Conservation (phyloP, 2,329 filamentous ascomycete species). For the Paraphaeosphaeria sporulosa region DNA sequence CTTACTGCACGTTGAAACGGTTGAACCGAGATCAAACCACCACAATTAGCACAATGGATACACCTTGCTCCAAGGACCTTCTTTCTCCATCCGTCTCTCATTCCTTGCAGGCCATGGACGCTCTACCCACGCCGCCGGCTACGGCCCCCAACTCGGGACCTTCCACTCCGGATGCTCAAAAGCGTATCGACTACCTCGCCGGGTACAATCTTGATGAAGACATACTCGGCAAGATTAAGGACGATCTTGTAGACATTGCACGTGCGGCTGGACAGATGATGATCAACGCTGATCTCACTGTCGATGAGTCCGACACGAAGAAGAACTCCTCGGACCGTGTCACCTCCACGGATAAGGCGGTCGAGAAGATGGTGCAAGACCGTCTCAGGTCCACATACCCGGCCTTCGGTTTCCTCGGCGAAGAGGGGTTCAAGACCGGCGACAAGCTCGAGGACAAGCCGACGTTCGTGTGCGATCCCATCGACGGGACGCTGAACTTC, state of each 20-base stretch:
- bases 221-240: constrained; percentile 25
- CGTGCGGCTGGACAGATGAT: constrained; percentile 43
- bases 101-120: not conserved
- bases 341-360: constrained; percentile 62
- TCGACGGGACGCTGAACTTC: constrained; percentile 52
- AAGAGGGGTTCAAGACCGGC: constrained; percentile 44
- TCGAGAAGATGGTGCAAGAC: constrained; percentile 59
- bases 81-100: not conserved
- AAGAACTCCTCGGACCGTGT: constrained; percentile 60
- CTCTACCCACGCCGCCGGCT: not conserved
- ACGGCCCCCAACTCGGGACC: constrained; percentile 16
- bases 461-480: constrained; percentile 49
- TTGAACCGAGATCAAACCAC: no score
- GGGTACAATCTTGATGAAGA: constrained; percentile 26
- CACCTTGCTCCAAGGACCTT: no score
- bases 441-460: constrained; percentile 39
- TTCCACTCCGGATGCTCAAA: constrained; percentile 21
- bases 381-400: constrained; percentile 56
- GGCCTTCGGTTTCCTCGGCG: constrained; percentile 51
- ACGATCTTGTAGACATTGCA: constrained; percentile 35
- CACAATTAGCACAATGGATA: no score
- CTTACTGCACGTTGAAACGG: not conserved
- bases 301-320: constrained; percentile 38
- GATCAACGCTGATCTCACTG: constrained; percentile 37
- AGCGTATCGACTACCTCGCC: constrained; percentile 16